Base-by-base conservation (phyloP, 169 alveolate species). In the Eimeria sp. region DNA sequence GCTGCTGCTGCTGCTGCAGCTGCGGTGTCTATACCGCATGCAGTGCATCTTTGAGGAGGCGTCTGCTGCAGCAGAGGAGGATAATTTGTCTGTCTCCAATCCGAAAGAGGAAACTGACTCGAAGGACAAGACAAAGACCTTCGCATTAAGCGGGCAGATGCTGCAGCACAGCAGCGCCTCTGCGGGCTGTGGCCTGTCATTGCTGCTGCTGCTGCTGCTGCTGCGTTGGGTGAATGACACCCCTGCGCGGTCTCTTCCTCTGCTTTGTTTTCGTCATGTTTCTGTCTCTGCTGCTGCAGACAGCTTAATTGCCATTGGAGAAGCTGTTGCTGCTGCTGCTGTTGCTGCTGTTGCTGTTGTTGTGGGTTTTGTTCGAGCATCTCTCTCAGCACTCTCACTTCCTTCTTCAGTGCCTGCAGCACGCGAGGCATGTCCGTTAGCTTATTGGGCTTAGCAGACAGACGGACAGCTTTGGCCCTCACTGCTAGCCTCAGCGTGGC, bases 401-500 rank as follows among this genome's bases (percentile, higher is more conserved):
- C 95, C 83, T 71, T 66, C 56, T 89, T 71, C 20, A 89, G 85
- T 6, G 74, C 64, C 60, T 33, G 72, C 37, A 64, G 76, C 54
- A 66, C 78, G 11, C 62, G 49, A 4, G 95, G 83, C 58, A 49
- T 33, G 52, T 62, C 91, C 4, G 94, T 71, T 3, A 56, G 74
- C 71, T 87, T 33, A 54, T 85, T 95, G 37, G 89, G 95, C 62
- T 85, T 95, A 40, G 91, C 97, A 46, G 74, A 52, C 43, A 94
- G 78, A 43, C 95, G 95, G 49, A 97, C 97, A 54, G 95, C 95
- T 60, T 96, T 97, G 68, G 98, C 98, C 72, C 96, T 91, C 2
- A 96, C 95, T n/a, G 96, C 98, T 68, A 97, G 95, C 37, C 97
- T 95, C 49, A 97, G 82, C 30, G 98, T 96, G 27, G 98, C 95